Percentiles rank a stretch among this genome's conserved stretches.
Conservation (phyloP, 2,329 filamentous ascomycete genomes). For the Aspergillus pseudoterreus region DNA sequence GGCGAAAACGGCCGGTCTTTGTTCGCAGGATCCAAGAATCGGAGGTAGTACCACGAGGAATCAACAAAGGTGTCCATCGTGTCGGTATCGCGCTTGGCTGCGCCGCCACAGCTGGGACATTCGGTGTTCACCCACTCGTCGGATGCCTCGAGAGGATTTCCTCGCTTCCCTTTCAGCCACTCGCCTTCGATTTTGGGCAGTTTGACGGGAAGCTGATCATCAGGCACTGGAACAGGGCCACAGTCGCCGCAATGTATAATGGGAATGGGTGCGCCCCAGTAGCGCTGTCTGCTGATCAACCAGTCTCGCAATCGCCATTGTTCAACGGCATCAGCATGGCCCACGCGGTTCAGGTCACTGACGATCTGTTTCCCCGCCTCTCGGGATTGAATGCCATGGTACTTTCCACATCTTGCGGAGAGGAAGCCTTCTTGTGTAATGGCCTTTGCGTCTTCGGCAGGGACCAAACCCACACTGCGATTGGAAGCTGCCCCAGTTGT, state of each 20-base stretch:
- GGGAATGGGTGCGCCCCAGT: constrained; percentile 88
- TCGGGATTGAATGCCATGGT: constrained; percentile 60
- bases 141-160: constrained; percentile 72
- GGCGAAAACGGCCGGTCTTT: constrained; percentile 58
- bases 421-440: constrained; percentile 66
- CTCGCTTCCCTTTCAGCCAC: constrained; percentile 65
- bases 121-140: constrained; percentile 69
- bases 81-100: constrained; percentile 79
- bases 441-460: constrained; percentile 48
- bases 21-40: constrained; percentile 72
- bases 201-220: constrained; percentile 69
- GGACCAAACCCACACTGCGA: constrained; percentile 14
- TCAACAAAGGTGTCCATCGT: constrained; percentile 97
- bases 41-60: constrained; percentile 89
- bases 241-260: constrained; percentile 77
- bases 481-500: constrained; percentile 21
- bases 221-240: constrained; percentile 74
- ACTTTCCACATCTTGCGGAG: constrained; percentile 62
- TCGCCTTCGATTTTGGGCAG: constrained; percentile 67
- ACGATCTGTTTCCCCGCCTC: constrained; percentile 62
- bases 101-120: constrained; percentile 66
- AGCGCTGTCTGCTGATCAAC: constrained; percentile 87
- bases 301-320: constrained; percentile 84
- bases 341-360: constrained; percentile 44
- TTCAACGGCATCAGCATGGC: constrained; percentile 60